phyloP scores from a whole-genome alignment of 164 flowering plant genomes.

The Cinnamomum chago region DNA sequence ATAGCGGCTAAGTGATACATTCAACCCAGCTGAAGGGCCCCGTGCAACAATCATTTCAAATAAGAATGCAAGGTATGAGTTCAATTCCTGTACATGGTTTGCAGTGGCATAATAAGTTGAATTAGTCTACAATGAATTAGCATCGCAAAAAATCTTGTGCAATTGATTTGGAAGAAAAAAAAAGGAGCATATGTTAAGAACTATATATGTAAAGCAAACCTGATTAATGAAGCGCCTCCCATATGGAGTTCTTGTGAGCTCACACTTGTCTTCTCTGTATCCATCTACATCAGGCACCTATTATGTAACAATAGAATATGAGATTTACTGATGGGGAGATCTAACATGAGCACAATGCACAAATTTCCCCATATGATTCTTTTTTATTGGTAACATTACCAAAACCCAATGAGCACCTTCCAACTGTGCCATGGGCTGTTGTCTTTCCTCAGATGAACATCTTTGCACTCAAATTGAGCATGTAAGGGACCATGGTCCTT shows the following conservation, averaged over 20 bases:
- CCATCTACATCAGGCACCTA: constrained; percentile 94
- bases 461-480: no score
- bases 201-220: constrained; percentile 31
- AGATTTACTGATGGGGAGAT: background rate
- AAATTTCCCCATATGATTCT: background rate
- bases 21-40: constrained; percentile 68
- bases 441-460: no score
- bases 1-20: constrained; percentile 67
- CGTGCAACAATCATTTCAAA: constrained; percentile 71
- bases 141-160: background rate
- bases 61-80: constrained; percentile 64
- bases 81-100: constrained; percentile 60
- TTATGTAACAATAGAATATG: background rate
- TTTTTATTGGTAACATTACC: no score
- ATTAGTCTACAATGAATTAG: background rate
- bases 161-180: background rate
- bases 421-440: no score
- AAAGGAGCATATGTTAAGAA: background rate
- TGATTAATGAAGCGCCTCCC: constrained; percentile 71
- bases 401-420: no score
- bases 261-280: constrained; percentile 46
- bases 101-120: background rate
- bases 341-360: background rate
- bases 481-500: no score
- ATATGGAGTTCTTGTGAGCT: constrained; percentile 93